Conservation (phyloP, 192 early-diverging fungal species). For the Podila epigama region DNA sequence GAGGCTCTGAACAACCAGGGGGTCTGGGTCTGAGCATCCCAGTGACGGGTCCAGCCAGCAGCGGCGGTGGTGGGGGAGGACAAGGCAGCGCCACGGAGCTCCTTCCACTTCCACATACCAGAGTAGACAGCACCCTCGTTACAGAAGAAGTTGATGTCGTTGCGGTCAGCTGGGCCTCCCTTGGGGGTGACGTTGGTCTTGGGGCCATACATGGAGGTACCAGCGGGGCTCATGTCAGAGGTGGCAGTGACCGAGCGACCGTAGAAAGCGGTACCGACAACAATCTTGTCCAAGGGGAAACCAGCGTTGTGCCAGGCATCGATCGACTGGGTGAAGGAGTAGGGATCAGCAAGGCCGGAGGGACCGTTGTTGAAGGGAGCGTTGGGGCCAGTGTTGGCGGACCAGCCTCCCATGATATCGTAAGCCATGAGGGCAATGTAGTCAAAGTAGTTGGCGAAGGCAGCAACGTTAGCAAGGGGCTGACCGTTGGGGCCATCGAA, state of each 20-base stretch:
- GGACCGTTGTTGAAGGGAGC: conserved; percentile 55
- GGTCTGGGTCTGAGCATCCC: conserved; percentile 71
- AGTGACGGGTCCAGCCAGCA: conserved; percentile 70
- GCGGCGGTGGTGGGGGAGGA: conserved; percentile 64
- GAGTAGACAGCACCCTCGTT: conserved; percentile 57
- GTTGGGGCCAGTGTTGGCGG: conserved; percentile 53
- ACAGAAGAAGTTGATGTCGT: conserved; percentile 60
- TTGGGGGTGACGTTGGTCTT: conserved; percentile 52
- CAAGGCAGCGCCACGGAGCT: conserved; percentile 71
- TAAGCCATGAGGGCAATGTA: conserved; percentile 57
- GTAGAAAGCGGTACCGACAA: conserved; percentile 69
- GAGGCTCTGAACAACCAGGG: conserved; percentile 76
- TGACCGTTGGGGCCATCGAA: conserved; percentile 67
- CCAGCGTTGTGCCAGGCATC: conserved; percentile 61
- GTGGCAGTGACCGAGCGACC: conserved; percentile 57
- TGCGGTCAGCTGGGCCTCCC: conserved; percentile 63
- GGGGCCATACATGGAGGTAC: conserved; percentile 27
- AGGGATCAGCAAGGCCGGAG: conserved; percentile 32
- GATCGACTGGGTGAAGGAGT: conserved; percentile 59
- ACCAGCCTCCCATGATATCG: conserved; percentile 49
- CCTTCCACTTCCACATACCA: conserved; percentile 73
- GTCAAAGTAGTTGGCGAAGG: conserved; percentile 64
- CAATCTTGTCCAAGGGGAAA: conserved; percentile 66
- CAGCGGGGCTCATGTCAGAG: conserved; percentile 23
- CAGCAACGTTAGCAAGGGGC: conserved; percentile 63